Evolutionary conservation across 2,329 filamentous ascomycete genomes (phyloP).

Genomic region (Parascedosporium putredinis): DNA sequence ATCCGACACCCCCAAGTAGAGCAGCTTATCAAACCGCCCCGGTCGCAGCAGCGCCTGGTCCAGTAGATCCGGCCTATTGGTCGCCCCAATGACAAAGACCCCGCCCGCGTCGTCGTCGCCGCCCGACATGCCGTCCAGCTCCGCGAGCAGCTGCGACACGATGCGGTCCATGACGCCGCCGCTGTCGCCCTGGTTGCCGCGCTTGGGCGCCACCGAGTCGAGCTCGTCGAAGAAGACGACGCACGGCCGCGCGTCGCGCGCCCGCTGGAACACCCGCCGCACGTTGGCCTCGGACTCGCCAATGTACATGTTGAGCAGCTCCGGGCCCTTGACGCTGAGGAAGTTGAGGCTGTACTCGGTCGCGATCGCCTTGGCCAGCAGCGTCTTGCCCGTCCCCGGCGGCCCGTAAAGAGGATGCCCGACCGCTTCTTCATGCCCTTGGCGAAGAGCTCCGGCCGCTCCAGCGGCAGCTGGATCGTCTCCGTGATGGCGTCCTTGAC

Average conservation of each 20-base stretch:
- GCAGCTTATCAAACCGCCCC: constrained; percentile 94
- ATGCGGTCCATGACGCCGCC: constrained; percentile 98
- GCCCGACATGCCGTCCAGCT: constrained; percentile 95
- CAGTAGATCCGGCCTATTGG: constrained; percentile 85
- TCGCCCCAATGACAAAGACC: constrained; percentile 94
- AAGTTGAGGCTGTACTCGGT: constrained; percentile 93
- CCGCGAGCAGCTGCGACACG: constrained; percentile 85
- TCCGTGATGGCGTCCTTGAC: constrained; percentile 97
- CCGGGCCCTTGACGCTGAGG: constrained; percentile 86
- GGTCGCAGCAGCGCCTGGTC: constrained; percentile 84
- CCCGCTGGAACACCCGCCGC: constrained; percentile 76
- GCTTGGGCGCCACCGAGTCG: constrained; percentile 88
- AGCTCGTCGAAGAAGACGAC: constrained; percentile 92
- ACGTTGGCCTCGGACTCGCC: constrained; percentile 91
- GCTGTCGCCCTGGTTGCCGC: constrained; percentile 93
- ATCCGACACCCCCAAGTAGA: constrained; percentile 92
- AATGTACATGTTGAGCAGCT: constrained; percentile 92
- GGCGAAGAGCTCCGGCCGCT: constrained; percentile 85
- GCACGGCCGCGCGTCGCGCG: constrained; percentile 74
- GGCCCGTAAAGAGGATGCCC: constrained; percentile 88
- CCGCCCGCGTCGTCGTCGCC: constrained; percentile 71
- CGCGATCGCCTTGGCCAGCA: constrained; percentile 87
- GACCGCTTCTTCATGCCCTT: constrained; percentile 98
- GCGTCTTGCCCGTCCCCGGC: constrained; percentile 81
- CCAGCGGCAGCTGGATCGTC: constrained; percentile 87